Base-by-base conservation (phyloP, 805 yeast species). In the Suhomyces pyralidae region DNA sequence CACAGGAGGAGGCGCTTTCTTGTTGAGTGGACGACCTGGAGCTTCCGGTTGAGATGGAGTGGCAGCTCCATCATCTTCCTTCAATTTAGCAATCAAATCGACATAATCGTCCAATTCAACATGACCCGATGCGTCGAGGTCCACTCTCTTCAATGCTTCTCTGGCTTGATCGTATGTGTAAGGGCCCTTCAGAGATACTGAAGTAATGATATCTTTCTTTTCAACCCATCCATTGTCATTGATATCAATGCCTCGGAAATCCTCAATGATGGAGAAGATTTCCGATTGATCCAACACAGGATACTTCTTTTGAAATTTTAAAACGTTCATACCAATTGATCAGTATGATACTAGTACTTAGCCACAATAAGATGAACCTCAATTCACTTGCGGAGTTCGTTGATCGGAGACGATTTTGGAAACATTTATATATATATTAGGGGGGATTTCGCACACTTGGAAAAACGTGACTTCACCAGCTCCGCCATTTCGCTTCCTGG, bases 21-120 rank as follows among this genome's bases (percentile, higher is more conserved):
- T 60, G 12, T 63, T 60, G 10, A 58, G 55, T 24, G 58, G 57
- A 38, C 64, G 61, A 10, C 62, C 61, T 3, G 71, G 66, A 12
- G 64, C 55, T 20, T 42, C 46, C 4, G 50, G 32, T 20, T 40
- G 45, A 7, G 49, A 22, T 7, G 50, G 46, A 7, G 49, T 46
- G 28, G 38, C 43, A 22, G 59, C 55, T 14, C 62, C 50, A 28
- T 40, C 54, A 3, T 58, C 34, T 56, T 83, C 93, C 64, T 86
- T 86, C 57, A 92, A 78, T 66, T 90, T 90, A 30, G 96, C 88
- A 51, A 88, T 81, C 61, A 94, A 75, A 60, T 86, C 84, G 32
- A 93, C 97, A 65, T 83, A 94, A 67, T 94, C 99, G 54, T 94
- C 99, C 65, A 94, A 76, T 69, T 94, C 99, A 50, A 94, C 97